Evolutionary conservation across 2,329 filamentous ascomycete genomes (phyloP), one percentile per base, ranked within the genome.

Genomic region (Botrytis fragariae): DNA sequence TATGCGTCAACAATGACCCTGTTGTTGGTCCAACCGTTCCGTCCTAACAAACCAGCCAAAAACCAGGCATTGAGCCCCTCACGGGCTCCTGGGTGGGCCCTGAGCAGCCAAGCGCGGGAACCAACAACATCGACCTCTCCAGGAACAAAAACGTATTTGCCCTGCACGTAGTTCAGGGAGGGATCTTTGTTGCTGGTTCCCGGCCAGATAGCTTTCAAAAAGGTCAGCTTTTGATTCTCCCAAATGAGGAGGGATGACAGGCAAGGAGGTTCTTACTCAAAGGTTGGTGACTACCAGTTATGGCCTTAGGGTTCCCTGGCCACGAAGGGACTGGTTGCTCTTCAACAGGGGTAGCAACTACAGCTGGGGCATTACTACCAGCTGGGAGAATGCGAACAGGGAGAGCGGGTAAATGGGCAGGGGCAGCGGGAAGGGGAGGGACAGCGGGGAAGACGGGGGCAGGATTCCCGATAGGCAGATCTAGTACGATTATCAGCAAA

Each of bases 201-300:
- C 16, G 63, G 32, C 63, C 22, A 51, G 20, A 67, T 4, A 10
- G 22, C 44, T 51, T 67, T 18, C 8, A 7, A 48, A 37, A n/a
- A 67, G 22, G 44, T 51, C n/a, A 51, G 63, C 32, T 67, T 51
- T 51, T 51, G 7, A 37, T 51, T 51, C 1, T 67, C 14, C 12
- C 7, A 67, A 65, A 51, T 4, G 16, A n/a, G 45, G 29, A n/a
- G 20, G 1, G 44, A 51, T 37, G 25, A 18, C 45, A 62, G 22
- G 32, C 20, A 12, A 25, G 20, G 7, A 22, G 22, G 16, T 25
- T 20, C n/a, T 37, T 25, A 37, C 29, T 16, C 12, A 39, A 37
- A 9, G 12, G 2, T 62, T 10, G 35, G 22, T n/a, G 7, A 1
- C 2, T 0, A 3, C 3, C 4, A 62, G 3, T 18, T 14, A 25